Evolutionary conservation across 805 yeast species (phyloP).

Genomic region (Wickerhamiella bombiphila): DNA sequence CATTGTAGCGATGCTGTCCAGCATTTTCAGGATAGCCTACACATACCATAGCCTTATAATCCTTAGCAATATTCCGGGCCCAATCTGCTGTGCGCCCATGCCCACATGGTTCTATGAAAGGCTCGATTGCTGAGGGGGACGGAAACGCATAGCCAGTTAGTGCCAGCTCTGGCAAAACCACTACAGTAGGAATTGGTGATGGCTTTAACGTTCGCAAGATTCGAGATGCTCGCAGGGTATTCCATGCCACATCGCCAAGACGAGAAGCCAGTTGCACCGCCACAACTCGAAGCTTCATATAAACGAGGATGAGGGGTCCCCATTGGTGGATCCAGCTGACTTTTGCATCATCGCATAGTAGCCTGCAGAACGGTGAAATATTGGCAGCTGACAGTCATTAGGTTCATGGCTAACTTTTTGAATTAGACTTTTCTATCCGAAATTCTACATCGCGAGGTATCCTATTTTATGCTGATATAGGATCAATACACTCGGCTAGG

Average conservation of each 20-base stretch:
- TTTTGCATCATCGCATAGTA: no score
- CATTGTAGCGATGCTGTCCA: conserved; percentile 37
- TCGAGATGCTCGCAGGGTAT: neutral
- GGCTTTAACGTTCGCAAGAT: neutral
- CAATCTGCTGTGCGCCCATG: conserved; percentile 38
- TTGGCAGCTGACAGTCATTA: no score
- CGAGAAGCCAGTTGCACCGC: neutral
- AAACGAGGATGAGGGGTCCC: no score
- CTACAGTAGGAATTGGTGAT: conserved; percentile 19
- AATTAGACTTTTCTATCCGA: no score
- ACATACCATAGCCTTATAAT: conserved; percentile 47
- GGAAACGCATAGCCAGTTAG: conserved; percentile 70
- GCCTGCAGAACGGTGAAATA: no score
- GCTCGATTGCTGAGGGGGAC: conserved; percentile 33
- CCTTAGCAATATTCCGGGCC: conserved; percentile 40
- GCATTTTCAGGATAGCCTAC: conserved; percentile 67
- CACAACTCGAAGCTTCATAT: neutral
- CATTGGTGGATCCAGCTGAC: no score
- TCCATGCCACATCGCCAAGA: neutral
- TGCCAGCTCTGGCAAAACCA: conserved; percentile 73
- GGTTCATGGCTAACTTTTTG: no score
- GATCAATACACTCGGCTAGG: no score
- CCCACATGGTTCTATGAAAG: conserved; percentile 37
- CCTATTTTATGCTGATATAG: no score
- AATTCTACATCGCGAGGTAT: no score